Evolutionary conservation across 2,329 filamentous ascomycete species (phyloP).

Genomic region (Cladophialophora exuberans): DNA sequence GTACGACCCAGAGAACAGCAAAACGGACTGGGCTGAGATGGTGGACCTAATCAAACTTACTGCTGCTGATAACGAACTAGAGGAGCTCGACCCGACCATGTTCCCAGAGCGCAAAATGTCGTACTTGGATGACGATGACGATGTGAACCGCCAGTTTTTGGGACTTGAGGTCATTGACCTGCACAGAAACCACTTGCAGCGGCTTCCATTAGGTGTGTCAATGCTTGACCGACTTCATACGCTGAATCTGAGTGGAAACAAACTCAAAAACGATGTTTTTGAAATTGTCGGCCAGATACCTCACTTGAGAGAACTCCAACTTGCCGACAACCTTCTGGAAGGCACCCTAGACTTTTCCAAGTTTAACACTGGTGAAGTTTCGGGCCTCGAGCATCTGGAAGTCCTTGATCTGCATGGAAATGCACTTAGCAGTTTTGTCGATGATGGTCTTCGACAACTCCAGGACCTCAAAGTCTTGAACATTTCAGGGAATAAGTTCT

Average conservation of each 20-base stretch:
- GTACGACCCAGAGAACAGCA: slow-evolving; percentile 74
- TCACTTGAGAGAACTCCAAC: slow-evolving; percentile 75
- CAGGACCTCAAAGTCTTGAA: slow-evolving; percentile 71
- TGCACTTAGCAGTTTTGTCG: slow-evolving; percentile 65
- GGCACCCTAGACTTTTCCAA: slow-evolving; percentile 66
- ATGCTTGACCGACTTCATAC: slow-evolving; percentile 74
- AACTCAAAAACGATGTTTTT: slow-evolving; percentile 71
- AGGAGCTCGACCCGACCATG: slow-evolving; percentile 69
- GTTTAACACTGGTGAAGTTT: slow-evolving; percentile 50
- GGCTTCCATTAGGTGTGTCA: slow-evolving; percentile 75
- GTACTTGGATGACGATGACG: slow-evolving; percentile 64
- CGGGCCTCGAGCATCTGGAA: slow-evolving; percentile 69
- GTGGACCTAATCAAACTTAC: slow-evolving; percentile 84
- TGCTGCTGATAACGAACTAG: slow-evolving; percentile 87
- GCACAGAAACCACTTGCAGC: slow-evolving; percentile 77
- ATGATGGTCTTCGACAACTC: slow-evolving; percentile 70
- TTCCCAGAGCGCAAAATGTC: slow-evolving; percentile 73
- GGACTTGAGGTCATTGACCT: slow-evolving; percentile 80
- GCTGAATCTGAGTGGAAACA: slow-evolving; percentile 84
- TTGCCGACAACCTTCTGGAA: slow-evolving; percentile 75
- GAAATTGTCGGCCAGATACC: slow-evolving; percentile 74
- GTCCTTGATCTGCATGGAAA: slow-evolving; percentile 82
- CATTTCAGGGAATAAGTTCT: slow-evolving; percentile 77
- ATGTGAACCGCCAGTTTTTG: slow-evolving; percentile 76
- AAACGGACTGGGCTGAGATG: slow-evolving; percentile 81